Evolutionary conservation across 192 early-diverging fungal species (phyloP).

Genomic region (Tieghemiomyces parasiticus): DNA sequence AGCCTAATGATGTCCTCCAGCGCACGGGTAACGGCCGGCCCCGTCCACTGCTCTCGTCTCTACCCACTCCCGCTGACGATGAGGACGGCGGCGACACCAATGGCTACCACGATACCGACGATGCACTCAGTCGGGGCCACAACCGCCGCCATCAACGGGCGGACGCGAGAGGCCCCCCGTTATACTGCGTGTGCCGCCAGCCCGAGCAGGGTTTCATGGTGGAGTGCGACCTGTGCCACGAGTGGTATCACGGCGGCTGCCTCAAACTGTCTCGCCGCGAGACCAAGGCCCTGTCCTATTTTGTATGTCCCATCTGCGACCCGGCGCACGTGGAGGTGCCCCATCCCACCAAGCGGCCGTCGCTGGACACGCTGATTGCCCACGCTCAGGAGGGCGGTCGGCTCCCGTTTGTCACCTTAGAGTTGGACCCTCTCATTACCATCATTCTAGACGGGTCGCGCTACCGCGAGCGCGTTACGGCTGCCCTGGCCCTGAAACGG

Average conservation of each 20-base stretch:
- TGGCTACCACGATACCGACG: not conserved
- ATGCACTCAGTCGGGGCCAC: not conserved
- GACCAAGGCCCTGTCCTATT: slow-evolving; percentile 25
- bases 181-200: slow-evolving; percentile 46
- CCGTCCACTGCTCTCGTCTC: not conserved
- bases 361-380: slow-evolving; percentile 18
- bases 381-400: slow-evolving; percentile 24
- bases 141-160: not conserved
- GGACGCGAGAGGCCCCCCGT: not conserved
- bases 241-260: slow-evolving; percentile 49
- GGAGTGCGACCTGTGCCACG: slow-evolving; percentile 45
- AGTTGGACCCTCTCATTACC: slow-evolving; percentile 30
- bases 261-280: slow-evolving; percentile 28
- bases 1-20: not conserved
- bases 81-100: not conserved
- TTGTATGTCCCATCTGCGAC: slow-evolving; percentile 42
- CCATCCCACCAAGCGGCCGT: slow-evolving; percentile 21
- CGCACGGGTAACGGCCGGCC: not conserved
- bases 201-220: slow-evolving; percentile 49
- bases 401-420: slow-evolving; percentile 25
- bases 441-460: slow-evolving; percentile 22
- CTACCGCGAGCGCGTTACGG: slow-evolving; percentile 10
- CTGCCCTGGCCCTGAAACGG: not conserved
- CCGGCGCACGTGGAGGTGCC: slow-evolving; percentile 15
- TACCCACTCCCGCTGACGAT: too few species aligned